These are phyloP conservation scores for Pelargonium hybrid DNA, from an alignment of 441 rosid genomes.

Conservation along the genomic window DNA sequence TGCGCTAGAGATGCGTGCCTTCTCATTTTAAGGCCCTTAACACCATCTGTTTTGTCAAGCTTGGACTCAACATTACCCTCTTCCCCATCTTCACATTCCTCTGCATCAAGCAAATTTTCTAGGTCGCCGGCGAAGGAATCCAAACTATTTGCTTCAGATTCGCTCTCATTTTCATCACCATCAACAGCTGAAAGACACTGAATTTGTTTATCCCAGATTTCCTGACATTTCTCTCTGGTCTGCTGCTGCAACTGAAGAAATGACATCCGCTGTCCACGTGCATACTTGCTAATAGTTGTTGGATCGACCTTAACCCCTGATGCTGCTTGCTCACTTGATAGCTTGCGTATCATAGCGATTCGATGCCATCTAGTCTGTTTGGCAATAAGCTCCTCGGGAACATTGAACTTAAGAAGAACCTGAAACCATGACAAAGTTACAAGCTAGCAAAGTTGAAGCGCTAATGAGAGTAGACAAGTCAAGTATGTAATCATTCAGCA, in stretches of 20 bases:
- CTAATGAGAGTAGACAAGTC: not conserved
- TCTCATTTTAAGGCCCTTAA: slow-evolving; percentile 90
- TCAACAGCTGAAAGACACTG: slow-evolving; percentile 74
- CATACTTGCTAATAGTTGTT: slow-evolving; percentile 87
- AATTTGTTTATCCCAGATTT: slow-evolving; percentile 95
- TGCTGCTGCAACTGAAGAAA: slow-evolving; percentile 97
- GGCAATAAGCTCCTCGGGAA: slow-evolving; percentile 78
- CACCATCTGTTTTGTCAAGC: slow-evolving; percentile 69
- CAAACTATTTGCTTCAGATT: slow-evolving; percentile 88
- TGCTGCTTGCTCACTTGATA: slow-evolving; percentile 98
- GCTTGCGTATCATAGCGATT: slow-evolving; percentile 97
- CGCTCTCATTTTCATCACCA: slow-evolving; percentile 84
- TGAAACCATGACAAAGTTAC: slow-evolving; percentile 17
- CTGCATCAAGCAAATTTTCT: slow-evolving; percentile 96
- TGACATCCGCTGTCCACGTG: slow-evolving; percentile 99
- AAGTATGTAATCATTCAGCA: too few relatives aligned
- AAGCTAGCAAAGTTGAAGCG: not conserved
- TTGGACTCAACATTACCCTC: slow-evolving; percentile 51
- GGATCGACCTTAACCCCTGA: slow-evolving; percentile 96
- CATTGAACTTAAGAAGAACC: slow-evolving; percentile 95
- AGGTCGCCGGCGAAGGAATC: slow-evolving; percentile 99
- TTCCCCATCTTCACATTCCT: slow-evolving; percentile 80
- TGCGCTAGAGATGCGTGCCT: slow-evolving; percentile 67
- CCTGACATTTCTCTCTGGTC: slow-evolving; percentile 98
- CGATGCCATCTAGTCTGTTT: slow-evolving; percentile 99